These are phyloP conservation scores for Phyllosticta citribraziliensis DNA, from an alignment of 2,329 filamentous ascomycete genomes.

Conservation along the genomic window DNA sequence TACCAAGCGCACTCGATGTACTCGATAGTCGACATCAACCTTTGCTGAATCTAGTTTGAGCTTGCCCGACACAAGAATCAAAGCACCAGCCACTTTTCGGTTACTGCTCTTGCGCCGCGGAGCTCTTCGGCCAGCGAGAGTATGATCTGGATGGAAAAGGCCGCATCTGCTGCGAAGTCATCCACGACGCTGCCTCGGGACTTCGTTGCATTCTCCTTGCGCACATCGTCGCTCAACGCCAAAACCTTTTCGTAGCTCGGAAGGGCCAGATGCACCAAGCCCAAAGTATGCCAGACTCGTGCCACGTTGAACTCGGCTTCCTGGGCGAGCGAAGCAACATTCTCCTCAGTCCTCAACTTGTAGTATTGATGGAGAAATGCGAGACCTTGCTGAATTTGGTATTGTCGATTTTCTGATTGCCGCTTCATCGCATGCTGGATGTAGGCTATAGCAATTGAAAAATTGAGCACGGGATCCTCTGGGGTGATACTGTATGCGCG, in stretches of 20 bases:
- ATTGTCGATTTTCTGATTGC: slow-evolving; percentile 82
- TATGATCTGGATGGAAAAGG: slow-evolving; percentile 62
- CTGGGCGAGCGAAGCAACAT: slow-evolving; percentile 43
- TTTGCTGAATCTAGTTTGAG: too few relatives aligned
- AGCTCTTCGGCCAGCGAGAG: slow-evolving; percentile 56
- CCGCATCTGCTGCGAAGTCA: slow-evolving; percentile 59
- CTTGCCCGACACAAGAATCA: slow-evolving; percentile 10
- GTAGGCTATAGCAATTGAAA: slow-evolving; percentile 67
- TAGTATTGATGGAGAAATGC: slow-evolving; percentile 71
- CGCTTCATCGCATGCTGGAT: slow-evolving; percentile 84
- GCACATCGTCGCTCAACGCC: slow-evolving; percentile 38
- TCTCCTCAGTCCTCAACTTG: slow-evolving; percentile 41
- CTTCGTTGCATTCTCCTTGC: slow-evolving; percentile 14
- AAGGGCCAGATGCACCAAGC: slow-evolving; percentile 61
- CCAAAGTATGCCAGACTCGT: slow-evolving; percentile 65
- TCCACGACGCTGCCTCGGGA: slow-evolving; percentile 27
- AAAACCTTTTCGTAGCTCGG: slow-evolving; percentile 58
- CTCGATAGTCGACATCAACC: too few relatives aligned
- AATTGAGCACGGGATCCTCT: slow-evolving; percentile 64
- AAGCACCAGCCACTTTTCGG: slow-evolving; percentile 45
- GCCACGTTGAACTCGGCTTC: slow-evolving; percentile 79
- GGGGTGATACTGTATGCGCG: slow-evolving; percentile 57
- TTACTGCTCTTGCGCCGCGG: slow-evolving; percentile 49
- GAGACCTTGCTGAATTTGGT: slow-evolving; percentile 74
- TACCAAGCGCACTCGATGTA: too few relatives aligned